phyloP scores from a whole-genome alignment of 2,329 filamentous ascomycete species.

The Pyrenochaeta sp. region DNA sequence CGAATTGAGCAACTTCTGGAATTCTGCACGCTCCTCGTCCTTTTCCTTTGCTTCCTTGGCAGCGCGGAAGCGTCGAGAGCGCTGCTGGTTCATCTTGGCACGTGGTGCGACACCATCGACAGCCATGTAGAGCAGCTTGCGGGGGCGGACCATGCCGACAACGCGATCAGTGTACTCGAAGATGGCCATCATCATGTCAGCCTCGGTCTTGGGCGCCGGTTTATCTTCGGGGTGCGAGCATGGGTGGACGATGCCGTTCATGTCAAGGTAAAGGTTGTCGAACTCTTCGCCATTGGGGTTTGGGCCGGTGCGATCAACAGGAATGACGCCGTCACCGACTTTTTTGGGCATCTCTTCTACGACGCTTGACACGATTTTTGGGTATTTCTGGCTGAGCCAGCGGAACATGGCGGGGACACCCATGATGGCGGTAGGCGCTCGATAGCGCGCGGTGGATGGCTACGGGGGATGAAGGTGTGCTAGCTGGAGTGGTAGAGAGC shows the following conservation, averaged over 20 bases:
- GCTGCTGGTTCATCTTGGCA: conserved; percentile 99
- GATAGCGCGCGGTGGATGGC: conserved; percentile 18
- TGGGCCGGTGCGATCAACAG: conserved; percentile 81
- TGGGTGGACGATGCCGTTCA: conserved; percentile 99
- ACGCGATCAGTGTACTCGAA: conserved; percentile 99
- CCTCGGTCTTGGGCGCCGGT: conserved; percentile 89
- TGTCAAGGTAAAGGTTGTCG: conserved; percentile 97
- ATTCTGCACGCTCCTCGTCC: conserved; percentile 87
- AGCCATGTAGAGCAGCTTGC: conserved; percentile 96
- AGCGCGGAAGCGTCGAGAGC: conserved; percentile 91
- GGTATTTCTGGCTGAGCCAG: conserved; percentile 97
- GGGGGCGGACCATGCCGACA: conserved; percentile 96
- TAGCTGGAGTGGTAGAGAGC: conserved; percentile 5
- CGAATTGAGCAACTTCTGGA: conserved; percentile 82
- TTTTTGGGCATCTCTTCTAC: conserved; percentile 83
- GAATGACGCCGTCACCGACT: conserved; percentile 84
- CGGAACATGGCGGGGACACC: conserved; percentile 94
- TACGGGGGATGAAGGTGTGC: conserved; percentile 5
- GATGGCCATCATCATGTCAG: conserved; percentile 99
- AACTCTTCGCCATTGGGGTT: conserved; percentile 99
- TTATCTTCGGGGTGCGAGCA: conserved; percentile 97
- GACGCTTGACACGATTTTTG: conserved; percentile 93
- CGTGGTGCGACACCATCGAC: conserved; percentile 97
- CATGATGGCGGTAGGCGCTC: conserved; percentile 63
- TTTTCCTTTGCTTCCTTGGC: conserved; percentile 95